Conservation (phyloP, 2,329 filamentous ascomycete species). For the Scytalidium lignicola region DNA sequence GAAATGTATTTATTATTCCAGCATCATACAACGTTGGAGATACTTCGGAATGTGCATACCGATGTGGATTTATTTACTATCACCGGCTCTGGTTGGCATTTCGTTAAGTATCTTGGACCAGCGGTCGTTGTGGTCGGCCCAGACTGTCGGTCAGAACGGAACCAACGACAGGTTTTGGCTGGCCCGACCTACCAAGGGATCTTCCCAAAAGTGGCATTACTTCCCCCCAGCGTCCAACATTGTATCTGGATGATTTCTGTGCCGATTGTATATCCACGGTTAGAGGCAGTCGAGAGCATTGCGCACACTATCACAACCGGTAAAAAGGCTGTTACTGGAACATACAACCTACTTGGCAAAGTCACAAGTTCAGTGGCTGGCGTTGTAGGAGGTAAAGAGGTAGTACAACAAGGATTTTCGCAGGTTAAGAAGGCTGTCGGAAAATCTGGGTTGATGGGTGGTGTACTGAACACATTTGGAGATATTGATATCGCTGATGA, state of each 20-base stretch:
- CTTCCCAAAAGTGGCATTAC: slow-evolving; percentile 87
- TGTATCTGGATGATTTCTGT: slow-evolving; percentile 95
- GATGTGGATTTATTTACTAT: slow-evolving; percentile 94
- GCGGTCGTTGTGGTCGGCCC: slow-evolving; percentile 84
- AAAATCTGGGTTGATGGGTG: slow-evolving; percentile 92
- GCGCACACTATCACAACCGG: slow-evolving; percentile 88
- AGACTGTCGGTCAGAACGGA: slow-evolving; percentile 88
- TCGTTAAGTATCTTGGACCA: slow-evolving; percentile 92
- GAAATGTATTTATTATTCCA: slow-evolving; percentile 99
- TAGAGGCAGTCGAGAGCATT: slow-evolving; percentile 87
- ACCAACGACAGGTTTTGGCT: slow-evolving; percentile 85
- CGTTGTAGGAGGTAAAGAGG: slow-evolving; percentile 89
- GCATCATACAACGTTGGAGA: slow-evolving; percentile 92
- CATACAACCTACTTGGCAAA: slow-evolving; percentile 93
- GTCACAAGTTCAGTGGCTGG: slow-evolving; percentile 92
- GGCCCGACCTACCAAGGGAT: slow-evolving; percentile 96
- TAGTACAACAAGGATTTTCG: slow-evolving; percentile 88
- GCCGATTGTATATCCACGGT: slow-evolving; percentile 81
- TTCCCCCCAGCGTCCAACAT: slow-evolving; percentile 91
- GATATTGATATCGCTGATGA: slow-evolving; percentile 94
- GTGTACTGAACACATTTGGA: slow-evolving; percentile 91
- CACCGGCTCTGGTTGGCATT: slow-evolving; percentile 97
- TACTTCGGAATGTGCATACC: slow-evolving; percentile 81
- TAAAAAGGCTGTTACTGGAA: slow-evolving; percentile 94
- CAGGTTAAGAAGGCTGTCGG: slow-evolving; percentile 96